Evolutionary conservation across 2,329 filamentous ascomycete species (phyloP).

Genomic region (Pseudogymnoascus sp.): DNA sequence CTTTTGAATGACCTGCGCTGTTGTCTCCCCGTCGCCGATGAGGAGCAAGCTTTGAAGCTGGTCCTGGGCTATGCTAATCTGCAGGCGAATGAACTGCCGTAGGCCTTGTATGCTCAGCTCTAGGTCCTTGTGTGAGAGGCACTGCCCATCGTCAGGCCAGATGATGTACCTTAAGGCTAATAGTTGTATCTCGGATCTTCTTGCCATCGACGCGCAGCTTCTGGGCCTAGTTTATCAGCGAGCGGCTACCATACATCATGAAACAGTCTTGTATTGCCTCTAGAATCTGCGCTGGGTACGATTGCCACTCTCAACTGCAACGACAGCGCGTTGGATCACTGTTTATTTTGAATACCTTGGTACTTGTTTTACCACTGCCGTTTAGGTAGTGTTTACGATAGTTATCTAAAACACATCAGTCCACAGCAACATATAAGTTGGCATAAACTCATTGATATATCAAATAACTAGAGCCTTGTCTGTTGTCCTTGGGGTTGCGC

Average conservation of each 20-base stretch:
- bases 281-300: conserved; percentile 10
- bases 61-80: background rate
- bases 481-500: background rate
- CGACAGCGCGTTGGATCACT: background rate
- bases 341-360: background rate
- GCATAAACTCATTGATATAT: background rate
- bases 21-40: background rate
- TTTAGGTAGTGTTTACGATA: background rate
- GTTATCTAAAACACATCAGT: background rate
- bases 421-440: background rate
- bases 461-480: background rate
- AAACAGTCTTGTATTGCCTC: conserved; percentile 15
- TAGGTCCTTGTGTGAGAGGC: conserved; percentile 13
- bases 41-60: conserved; percentile 10
- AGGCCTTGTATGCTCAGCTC: conserved; percentile 12
- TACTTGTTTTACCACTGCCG: background rate
- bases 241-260: conserved; percentile 13
- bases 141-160: conserved; percentile 12
- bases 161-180: conserved; percentile 9
- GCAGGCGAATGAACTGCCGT: conserved; percentile 3
- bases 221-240: conserved; percentile 14
- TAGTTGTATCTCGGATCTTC: conserved; percentile 12
- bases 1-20: background rate
- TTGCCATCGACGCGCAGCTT: conserved; percentile 13
- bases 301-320: conserved; percentile 10